A percentile compares a stretch with the other conserved stretches of the same genome.
Evolutionary conservation across 805 yeast genomes (phyloP).

Genomic region (Lipomyces kockii): DNA sequence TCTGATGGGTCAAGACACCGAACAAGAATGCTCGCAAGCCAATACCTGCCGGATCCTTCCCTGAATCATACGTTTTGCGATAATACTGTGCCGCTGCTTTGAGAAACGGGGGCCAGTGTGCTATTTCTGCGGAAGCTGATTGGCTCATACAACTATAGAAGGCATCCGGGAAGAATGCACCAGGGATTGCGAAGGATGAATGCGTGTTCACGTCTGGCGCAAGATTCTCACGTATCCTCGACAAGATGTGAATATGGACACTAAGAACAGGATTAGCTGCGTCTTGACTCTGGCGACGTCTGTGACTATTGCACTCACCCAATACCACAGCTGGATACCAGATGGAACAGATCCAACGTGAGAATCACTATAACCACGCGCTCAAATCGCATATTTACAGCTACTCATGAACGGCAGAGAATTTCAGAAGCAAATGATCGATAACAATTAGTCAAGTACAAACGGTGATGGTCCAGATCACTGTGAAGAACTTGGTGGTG

Average conservation of each 20-base stretch:
- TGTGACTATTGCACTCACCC: neutral
- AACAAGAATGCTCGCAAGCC: conserved; percentile 58
- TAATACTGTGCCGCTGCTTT: conserved; percentile 53
- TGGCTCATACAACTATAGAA: conserved; percentile 62
- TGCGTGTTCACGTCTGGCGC: conserved; percentile 46
- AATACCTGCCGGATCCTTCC: conserved; percentile 40
- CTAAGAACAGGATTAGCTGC: conserved; percentile 8
- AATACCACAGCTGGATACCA: neutral
- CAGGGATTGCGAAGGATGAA: conserved; percentile 52
- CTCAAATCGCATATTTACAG: neutral
- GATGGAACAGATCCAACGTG: neutral
- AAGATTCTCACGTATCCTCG: conserved; percentile 43
- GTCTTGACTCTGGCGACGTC: neutral
- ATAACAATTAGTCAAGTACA: neutral
- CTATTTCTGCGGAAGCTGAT: conserved; percentile 60
- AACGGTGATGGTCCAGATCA: neutral
- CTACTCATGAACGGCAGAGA: neutral
- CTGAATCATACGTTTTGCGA: conserved; percentile 43
- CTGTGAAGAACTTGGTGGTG: neutral
- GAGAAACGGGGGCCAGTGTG: conserved; percentile 75
- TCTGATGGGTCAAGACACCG: conserved; percentile 66
- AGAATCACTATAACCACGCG: neutral
- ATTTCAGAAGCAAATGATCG: neutral
- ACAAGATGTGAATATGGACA: conserved; percentile 49
- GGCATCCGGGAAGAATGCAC: conserved; percentile 72